Evolutionary conservation across 371 early-diverging fungal genomes (phyloP), one percentile per base, ranked within the genome.

Genomic region (Actinomucor elegans): DNA sequence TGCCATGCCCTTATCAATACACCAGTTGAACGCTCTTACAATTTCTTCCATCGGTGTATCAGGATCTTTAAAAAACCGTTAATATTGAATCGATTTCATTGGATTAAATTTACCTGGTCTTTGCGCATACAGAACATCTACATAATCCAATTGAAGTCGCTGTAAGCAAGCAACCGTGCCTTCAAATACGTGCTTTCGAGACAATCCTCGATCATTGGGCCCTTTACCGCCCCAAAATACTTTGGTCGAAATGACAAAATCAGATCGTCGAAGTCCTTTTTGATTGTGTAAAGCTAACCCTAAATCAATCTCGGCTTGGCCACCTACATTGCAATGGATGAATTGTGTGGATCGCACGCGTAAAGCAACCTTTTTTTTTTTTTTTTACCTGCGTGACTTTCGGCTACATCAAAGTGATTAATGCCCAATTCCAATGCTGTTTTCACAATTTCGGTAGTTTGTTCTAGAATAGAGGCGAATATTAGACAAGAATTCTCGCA

Each of bases 401-500:
- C 90, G 8, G 87, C 85, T 11, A 86, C 91, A 68, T 91, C 93
- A 62, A 93, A 93, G 66, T 87, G 89, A 68, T 92, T 93, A 55
- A 92, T 80, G 23, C 93, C 93, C 32, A 77, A 57, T 29, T 91
- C 87, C 52, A 83, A 83, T 5, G 92, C 90, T 7, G 81, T 79
- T 46, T 82, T 79, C 63, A 93, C 81, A 64, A 90, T 89, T 50
- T 84, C 78, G 24, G 77, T 68, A 1, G 89, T 79, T 45, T 70
- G 75, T 42, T 85, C 87, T 49, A 17, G 31, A n/a, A 11, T 42
- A 10, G n/a, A 51, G 26, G 8, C 4, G 17, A n/a, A 17, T 33
- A 35, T 27, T 29, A 28, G 49, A 4, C 3, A 15, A 15, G 36
- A n/a, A 3, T 14, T 26, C 17, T 46, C 18, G 26, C 20, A 24